Evolutionary conservation across 176 grass and related monocot species (phyloP).

Genomic region (Musa schizocarpa): DNA sequence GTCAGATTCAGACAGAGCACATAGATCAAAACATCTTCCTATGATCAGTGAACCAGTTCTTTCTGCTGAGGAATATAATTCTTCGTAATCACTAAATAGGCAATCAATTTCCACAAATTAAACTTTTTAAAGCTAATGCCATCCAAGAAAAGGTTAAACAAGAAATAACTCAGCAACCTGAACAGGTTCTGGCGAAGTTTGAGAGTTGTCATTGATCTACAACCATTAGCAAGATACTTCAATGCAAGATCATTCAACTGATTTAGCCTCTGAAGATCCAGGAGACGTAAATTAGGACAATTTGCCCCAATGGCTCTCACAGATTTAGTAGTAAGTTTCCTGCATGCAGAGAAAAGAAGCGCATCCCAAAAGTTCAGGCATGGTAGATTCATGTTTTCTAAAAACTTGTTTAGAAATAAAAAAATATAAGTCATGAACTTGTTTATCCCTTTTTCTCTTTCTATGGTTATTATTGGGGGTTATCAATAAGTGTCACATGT

Average conservation of each 20-base stretch:
- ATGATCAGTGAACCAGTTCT: too few relatives aligned
- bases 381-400: not conserved
- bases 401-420: not conserved
- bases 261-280: not conserved
- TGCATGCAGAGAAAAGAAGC: conserved; percentile 1
- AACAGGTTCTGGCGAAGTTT: not conserved
- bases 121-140: not conserved
- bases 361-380: not conserved
- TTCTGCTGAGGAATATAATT: too few relatives aligned
- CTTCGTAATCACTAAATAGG: too few relatives aligned
- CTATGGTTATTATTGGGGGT: not conserved
- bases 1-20: too few relatives aligned
- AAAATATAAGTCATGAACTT: not conserved
- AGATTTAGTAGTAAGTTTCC: not conserved
- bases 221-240: conserved; percentile 3
- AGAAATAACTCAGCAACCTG: conserved; percentile 1
- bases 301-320: not conserved
- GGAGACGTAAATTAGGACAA: not conserved
- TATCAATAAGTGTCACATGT: not conserved
- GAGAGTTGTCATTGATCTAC: conserved; percentile 1
- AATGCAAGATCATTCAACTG: conserved; percentile 1
- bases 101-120: not conserved
- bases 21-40: too few relatives aligned
- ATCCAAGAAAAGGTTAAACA: not conserved
- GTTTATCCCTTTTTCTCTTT: not conserved